Percentiles rank a stretch among this genome's conserved stretches.
phyloP scores from a whole-genome alignment of 164 flowering plant genomes.

The Vitis labrusca region DNA sequence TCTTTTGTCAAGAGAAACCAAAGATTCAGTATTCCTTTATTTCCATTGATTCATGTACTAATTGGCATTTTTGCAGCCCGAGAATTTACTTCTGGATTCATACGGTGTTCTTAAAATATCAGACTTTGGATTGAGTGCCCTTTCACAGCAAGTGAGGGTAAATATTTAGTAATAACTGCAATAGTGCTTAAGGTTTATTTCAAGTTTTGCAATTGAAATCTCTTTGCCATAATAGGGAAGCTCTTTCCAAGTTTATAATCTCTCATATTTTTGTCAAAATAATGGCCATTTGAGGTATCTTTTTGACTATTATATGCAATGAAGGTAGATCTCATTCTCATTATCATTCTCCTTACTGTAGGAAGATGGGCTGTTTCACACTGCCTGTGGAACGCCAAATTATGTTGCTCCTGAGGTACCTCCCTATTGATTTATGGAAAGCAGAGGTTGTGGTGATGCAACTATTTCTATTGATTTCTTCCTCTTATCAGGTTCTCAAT shows the following conservation, averaged over 20 bases:
- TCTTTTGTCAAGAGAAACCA: no score
- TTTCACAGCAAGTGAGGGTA: conserved; percentile 59
- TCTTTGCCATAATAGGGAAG: not conserved
- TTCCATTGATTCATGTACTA: not conserved
- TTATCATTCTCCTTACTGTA: conserved; percentile 22
- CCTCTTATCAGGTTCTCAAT: conserved; percentile 58
- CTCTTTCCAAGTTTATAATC: not conserved
- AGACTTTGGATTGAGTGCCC: conserved; percentile 72
- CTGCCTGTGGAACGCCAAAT: conserved; percentile 96
- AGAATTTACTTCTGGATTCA: conserved; percentile 60
- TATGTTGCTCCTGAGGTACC: conserved; percentile 98
- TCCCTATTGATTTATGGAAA: not conserved
- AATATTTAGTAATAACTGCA: conserved; percentile 3
- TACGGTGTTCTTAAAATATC: conserved; percentile 61
- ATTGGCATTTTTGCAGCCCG: conserved; percentile 49
- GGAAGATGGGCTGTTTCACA: conserved; percentile 92
- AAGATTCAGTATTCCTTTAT: not conserved
- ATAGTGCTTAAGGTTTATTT: not conserved
- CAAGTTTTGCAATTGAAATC: no score
- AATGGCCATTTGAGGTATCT: no score
- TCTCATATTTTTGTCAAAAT: no score
- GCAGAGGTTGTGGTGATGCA: not conserved
- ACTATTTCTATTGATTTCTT: not conserved
- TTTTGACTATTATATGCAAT: not conserved
- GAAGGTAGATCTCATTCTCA: conserved; percentile 16